Conservation (phyloP, 768 basidiomycete species). For the Grammothele lineata region DNA sequence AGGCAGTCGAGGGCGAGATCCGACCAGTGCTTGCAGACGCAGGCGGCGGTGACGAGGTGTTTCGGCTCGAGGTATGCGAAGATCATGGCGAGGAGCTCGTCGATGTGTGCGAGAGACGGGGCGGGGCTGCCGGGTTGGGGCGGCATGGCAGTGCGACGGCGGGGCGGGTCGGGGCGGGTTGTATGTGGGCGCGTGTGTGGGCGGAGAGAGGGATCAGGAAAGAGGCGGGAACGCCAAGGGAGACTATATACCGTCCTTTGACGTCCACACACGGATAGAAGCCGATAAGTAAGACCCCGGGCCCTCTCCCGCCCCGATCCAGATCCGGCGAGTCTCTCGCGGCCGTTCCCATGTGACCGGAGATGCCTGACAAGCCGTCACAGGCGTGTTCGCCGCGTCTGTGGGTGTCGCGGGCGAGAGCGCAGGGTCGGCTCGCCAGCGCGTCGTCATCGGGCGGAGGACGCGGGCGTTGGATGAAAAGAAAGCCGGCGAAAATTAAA, state of each 20-base stretch:
- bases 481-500: too few relatives aligned
- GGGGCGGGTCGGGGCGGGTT: neutral
- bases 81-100: conserved; percentile 22
- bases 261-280: conserved; percentile 10
- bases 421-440: too few relatives aligned
- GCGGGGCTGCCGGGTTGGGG: neutral
- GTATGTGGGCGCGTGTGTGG: too few relatives aligned
- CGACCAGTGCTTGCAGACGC: conserved; percentile 56
- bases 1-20: conserved; percentile 52
- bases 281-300: conserved; percentile 20
- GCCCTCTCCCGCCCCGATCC: conserved; percentile 9
- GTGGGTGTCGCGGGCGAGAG: too few relatives aligned
- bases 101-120: conserved; percentile 10
- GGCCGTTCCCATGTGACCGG: conserved; percentile 11
- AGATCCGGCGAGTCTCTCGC: conserved; percentile 3
- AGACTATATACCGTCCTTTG: conserved; percentile 16
- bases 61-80: conserved; percentile 22
- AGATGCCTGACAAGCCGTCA: neutral
- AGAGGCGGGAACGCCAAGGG: neutral
- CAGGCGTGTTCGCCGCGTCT: too few relatives aligned
- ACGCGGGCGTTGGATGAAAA: too few relatives aligned
- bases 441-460: too few relatives aligned
- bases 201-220: conserved; percentile 1
- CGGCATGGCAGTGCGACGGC: neutral
- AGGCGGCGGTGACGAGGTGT: conserved; percentile 29